Percentiles rank a stretch among this genome's conserved stretches.
Conservation (phyloP, 768 basidiomycete genomes). For the Dentipellis sp. region DNA sequence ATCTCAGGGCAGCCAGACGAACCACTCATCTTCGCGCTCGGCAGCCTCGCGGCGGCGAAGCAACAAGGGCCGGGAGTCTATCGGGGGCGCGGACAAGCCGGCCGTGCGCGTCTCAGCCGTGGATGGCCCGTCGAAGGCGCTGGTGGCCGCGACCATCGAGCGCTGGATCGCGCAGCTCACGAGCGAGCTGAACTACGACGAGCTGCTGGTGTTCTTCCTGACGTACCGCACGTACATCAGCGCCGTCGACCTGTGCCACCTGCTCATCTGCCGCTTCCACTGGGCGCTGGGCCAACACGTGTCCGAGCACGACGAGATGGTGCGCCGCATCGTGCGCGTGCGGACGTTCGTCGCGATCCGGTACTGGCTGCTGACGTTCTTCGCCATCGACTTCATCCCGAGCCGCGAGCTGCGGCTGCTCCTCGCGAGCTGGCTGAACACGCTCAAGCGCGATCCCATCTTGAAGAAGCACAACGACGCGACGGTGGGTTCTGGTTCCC, state of each 20-base stretch:
- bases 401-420: conserved; percentile 67
- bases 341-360: conserved; percentile 85
- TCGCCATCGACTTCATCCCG: conserved; percentile 79
- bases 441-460: conserved; percentile 62
- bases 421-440: conserved; percentile 75
- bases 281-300: conserved; percentile 62
- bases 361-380: conserved; percentile 89
- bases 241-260: conserved; percentile 68
- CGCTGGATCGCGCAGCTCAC: conserved; percentile 91
- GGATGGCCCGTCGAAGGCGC: conserved; percentile 33
- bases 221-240: conserved; percentile 83
- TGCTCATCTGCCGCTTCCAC: conserved; percentile 82
- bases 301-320: conserved; percentile 54
- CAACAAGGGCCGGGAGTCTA: neutral
- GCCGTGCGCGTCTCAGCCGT: conserved; percentile 17
- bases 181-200: conserved; percentile 77
- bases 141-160: conserved; percentile 89
- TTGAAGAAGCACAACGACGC: conserved; percentile 60
- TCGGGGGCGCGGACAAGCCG: conserved; percentile 1
- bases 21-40: neutral
- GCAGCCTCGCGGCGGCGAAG: conserved; percentile 12
- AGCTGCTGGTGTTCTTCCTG: conserved; percentile 84
- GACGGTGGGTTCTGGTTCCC: conserved; percentile 38
- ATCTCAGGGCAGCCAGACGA: neutral
- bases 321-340: conserved; percentile 72